Evolutionary conservation across 2,329 filamentous ascomycete genomes (phyloP), one percentile per base, ranked within the genome.

Genomic region (Aureobasidium sp.): DNA sequence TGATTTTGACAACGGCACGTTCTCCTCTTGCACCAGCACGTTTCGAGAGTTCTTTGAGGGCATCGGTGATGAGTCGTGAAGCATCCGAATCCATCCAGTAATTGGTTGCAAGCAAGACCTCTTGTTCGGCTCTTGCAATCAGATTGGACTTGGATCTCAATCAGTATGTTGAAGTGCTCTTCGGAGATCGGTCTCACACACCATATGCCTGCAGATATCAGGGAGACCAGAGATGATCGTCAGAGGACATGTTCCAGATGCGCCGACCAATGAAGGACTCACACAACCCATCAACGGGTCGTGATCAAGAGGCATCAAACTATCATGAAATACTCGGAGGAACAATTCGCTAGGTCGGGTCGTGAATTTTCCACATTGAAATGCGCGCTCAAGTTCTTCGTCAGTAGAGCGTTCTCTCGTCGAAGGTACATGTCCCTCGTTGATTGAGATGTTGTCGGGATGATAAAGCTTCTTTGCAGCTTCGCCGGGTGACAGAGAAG

Each of bases 101-200:
- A 60, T 88, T 89, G 0, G 87, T 90, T 0, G 83, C 83, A 8
- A 90, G 71, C 53, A 86, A 81, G 0, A 91, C 80, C 61, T 91
- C 87, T 29, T 77, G 78, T 61, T 88, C 76, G 0, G 87, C 87
- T 3, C 83, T 75, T 2, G 78, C 85, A 29, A 91, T 90, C 17
- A 88, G 72, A 59, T 90, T 90, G 1, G 85, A 81, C 70, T 60
- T 34, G 10, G 32, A n/a, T 10, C 7, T 35, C 17, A 2, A 32
- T 50, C 25, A 50, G 35, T 40, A 30, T 37, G 12, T 11, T 27
- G 19, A 32, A 21, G 2, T 35, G 8, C 8, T 3, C 4, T 2
- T n/a, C 12, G 6, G 14, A 27, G 10, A 21, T n/a, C 1, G 4
- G 2, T 14, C 11, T 10, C 19, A 51, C 55, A 11, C 38, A 58